phyloP scores from a whole-genome alignment of 2,329 filamentous ascomycete species.

The Claviceps sp. region DNA sequence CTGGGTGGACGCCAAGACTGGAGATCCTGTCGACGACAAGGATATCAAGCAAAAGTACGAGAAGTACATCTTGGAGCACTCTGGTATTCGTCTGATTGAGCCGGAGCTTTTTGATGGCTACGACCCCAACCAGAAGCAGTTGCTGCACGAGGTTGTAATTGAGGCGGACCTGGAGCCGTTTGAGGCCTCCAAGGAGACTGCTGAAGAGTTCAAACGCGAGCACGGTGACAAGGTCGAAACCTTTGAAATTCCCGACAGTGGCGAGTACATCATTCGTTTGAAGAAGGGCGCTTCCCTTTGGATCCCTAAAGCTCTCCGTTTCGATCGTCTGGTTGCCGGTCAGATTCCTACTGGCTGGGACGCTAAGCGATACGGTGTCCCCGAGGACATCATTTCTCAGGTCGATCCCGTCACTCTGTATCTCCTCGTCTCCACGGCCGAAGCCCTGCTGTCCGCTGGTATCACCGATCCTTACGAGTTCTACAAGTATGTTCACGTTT shows the following conservation, averaged over 20 bases:
- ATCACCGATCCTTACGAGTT: conserved; percentile 99
- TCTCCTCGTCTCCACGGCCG: conserved; percentile 84
- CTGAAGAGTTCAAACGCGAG: conserved; percentile 92
- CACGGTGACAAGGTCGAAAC: conserved; percentile 96
- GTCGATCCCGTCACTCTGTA: conserved; percentile 95
- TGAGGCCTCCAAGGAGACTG: conserved; percentile 92
- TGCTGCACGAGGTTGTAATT: conserved; percentile 94
- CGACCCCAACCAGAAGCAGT: conserved; percentile 95
- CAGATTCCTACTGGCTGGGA: conserved; percentile 97
- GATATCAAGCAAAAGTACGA: conserved; percentile 97
- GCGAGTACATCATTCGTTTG: conserved; percentile 86
- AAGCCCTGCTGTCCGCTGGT: conserved; percentile 81
- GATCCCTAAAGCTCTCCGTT: conserved; percentile 93
- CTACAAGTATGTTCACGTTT: conserved; percentile 98
- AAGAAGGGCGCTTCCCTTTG: conserved; percentile 91
- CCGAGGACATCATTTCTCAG: conserved; percentile 94
- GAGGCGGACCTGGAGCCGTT: conserved; percentile 96
- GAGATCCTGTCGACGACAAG: conserved; percentile 94
- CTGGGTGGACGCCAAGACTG: conserved; percentile 90
- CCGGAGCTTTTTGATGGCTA: conserved; percentile 94
- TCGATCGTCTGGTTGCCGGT: conserved; percentile 92
- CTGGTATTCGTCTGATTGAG: conserved; percentile 94
- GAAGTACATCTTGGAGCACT: conserved; percentile 90
- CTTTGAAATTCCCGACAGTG: conserved; percentile 86
- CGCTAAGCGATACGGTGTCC: conserved; percentile 88